Conservation (phyloP, 2,329 filamentous ascomycete species). For the Hortaea sp. region DNA sequence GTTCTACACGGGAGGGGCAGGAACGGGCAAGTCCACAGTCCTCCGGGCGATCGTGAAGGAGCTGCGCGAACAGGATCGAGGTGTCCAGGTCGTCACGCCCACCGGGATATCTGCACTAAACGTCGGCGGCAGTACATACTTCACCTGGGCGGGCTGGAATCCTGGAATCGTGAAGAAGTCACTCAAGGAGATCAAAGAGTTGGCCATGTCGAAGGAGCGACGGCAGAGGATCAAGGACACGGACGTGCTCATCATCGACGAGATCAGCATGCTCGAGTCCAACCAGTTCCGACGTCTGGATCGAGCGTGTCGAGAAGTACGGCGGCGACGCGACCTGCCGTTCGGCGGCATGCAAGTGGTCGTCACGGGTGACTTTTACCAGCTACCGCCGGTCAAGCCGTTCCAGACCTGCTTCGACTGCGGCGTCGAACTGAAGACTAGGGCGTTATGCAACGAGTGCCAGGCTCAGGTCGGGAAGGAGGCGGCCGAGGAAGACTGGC, state of each 20-base stretch:
- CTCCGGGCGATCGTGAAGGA: slow-evolving; percentile 39
- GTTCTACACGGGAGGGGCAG: slow-evolving; percentile 56
- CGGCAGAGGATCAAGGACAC: slow-evolving; percentile 26
- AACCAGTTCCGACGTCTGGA: slow-evolving; percentile 44
- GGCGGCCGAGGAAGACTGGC: no score
- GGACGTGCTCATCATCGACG: slow-evolving; percentile 53
- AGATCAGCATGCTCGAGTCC: slow-evolving; percentile 56
- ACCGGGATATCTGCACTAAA: slow-evolving; percentile 51
- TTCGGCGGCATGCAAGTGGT: slow-evolving; percentile 41
- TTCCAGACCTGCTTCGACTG: slow-evolving; percentile 45
- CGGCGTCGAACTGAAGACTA: slow-evolving; percentile 26
- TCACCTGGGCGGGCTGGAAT: slow-evolving; percentile 49
- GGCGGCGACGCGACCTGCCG: background rate
- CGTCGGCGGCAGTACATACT: slow-evolving; percentile 47
- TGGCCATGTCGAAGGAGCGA: slow-evolving; percentile 26
- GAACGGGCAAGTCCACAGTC: slow-evolving; percentile 50
- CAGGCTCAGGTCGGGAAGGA: no score
- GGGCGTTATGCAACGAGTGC: no score
- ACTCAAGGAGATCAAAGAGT: slow-evolving; percentile 7
- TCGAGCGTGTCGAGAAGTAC: no score
- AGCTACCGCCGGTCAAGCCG: slow-evolving; percentile 49
- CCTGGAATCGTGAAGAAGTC: slow-evolving; percentile 34
- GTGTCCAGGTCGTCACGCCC: slow-evolving; percentile 47
- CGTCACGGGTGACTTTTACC: slow-evolving; percentile 46
- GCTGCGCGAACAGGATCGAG: slow-evolving; percentile 26